These are phyloP conservation scores for Herpetomonas tarakana DNA, from an alignment of 208 protist genomes.

Conservation along the genomic window DNA sequence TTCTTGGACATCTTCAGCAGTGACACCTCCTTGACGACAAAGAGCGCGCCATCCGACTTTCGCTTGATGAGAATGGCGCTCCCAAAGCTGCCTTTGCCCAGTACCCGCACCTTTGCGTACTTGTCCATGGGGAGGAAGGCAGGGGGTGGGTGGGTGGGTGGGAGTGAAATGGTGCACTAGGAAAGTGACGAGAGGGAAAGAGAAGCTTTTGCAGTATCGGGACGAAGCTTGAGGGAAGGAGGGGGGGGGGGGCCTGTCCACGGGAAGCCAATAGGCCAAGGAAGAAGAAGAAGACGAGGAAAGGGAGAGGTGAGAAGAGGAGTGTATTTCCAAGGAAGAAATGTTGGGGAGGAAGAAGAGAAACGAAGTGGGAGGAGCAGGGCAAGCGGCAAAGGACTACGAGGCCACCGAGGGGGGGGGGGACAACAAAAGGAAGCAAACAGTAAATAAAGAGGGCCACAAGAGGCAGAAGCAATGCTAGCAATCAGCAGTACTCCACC, in stretches of 20 bases:
- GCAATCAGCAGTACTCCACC: too few relatives aligned
- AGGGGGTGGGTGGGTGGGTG: too few relatives aligned
- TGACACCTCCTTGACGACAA: constrained; percentile 92
- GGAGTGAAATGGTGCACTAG: neutral
- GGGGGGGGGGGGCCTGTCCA: neutral
- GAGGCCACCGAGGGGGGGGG: too few relatives aligned
- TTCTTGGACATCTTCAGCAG: constrained; percentile 82
- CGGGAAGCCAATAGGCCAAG: constrained; percentile 5
- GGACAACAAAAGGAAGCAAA: too few relatives aligned
- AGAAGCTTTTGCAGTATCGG: neutral
- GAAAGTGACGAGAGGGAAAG: neutral
- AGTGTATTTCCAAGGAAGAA: neutral
- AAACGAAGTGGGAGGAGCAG: neutral
- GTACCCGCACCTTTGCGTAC: constrained; percentile 83
- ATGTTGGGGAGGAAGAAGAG: neutral
- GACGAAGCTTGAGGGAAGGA: too few relatives aligned
- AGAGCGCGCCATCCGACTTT: constrained; percentile 70
- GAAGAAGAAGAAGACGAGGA: constrained; percentile 5
- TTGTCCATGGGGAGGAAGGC: constrained; percentile 71
- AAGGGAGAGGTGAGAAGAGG: neutral
- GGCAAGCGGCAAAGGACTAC: too few relatives aligned
- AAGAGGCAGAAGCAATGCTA: too few relatives aligned
- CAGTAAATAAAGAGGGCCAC: too few relatives aligned
- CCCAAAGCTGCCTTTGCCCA: constrained; percentile 93
- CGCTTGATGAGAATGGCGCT: constrained; percentile 91